A percentile compares a stretch with the other conserved stretches of the same genome.
Evolutionary conservation across 371 early-diverging fungal species (phyloP).

Genomic region (Haplosporangium sp.): DNA sequence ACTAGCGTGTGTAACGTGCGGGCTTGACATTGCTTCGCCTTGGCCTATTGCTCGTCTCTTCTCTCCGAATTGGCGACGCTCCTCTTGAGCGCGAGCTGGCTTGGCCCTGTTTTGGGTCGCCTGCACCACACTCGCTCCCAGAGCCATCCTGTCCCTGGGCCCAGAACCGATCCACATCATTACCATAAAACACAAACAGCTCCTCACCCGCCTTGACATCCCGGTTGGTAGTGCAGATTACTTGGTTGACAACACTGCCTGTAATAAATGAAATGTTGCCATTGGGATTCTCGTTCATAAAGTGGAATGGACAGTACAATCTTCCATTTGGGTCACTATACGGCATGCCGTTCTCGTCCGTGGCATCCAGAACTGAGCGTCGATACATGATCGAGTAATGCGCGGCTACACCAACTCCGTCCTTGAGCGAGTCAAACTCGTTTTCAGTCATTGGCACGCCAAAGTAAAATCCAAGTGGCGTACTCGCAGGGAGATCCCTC

Average conservation of each 20-base stretch:
- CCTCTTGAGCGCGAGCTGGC: slow-evolving; percentile 44
- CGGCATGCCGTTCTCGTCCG: slow-evolving; percentile 79
- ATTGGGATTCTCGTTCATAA: slow-evolving; percentile 78
- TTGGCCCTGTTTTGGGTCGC: slow-evolving; percentile 17
- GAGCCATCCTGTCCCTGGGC: slow-evolving; percentile 29
- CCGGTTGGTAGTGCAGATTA: slow-evolving; percentile 77
- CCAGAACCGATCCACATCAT: slow-evolving; percentile 60
- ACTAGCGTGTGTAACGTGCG: slow-evolving; percentile 47
- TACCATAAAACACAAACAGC: slow-evolving; percentile 84
- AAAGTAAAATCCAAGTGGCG: slow-evolving; percentile 90
- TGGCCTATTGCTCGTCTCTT: slow-evolving; percentile 33
- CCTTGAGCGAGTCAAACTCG: slow-evolving; percentile 88
- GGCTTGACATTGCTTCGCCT: slow-evolving; percentile 47
- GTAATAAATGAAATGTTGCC: slow-evolving; percentile 80
- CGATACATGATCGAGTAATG: slow-evolving; percentile 88
- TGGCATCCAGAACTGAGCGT: slow-evolving; percentile 87
- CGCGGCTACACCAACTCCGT: slow-evolving; percentile 79
- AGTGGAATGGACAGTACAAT: slow-evolving; percentile 88
- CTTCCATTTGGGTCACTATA: slow-evolving; percentile 71
- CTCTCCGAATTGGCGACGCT: slow-evolving; percentile 23
- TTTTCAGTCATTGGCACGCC: slow-evolving; percentile 93
- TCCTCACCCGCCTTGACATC: slow-evolving; percentile 81
- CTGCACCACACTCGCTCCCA: slow-evolving; percentile 12
- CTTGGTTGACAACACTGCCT: slow-evolving; percentile 81
- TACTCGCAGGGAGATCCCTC: slow-evolving; percentile 74